Evolutionary conservation across 306 rosid species (phyloP).

Genomic region (Alnus rubra): DNA sequence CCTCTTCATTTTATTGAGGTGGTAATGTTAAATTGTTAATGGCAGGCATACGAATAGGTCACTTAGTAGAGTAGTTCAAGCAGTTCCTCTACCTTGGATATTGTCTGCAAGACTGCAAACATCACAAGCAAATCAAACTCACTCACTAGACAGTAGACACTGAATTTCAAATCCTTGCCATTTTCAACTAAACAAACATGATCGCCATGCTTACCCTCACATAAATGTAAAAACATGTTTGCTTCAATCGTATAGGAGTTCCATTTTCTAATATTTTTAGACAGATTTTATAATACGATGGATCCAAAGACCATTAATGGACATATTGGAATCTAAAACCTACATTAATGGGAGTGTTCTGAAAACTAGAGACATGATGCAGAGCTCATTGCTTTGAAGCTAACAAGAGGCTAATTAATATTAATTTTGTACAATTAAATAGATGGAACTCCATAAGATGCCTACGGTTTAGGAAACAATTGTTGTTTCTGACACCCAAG

Average conservation of each 20-base stretch:
- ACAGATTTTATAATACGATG: no score
- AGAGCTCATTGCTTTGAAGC: constrained; percentile 8
- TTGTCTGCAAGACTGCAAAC: not conserved
- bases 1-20: no score
- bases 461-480: constrained; percentile 13
- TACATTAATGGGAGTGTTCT: constrained; percentile 24
- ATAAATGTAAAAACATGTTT: not conserved
- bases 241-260: not conserved
- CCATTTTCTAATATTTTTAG: no score
- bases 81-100: not conserved
- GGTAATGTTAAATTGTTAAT: no score
- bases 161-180: not conserved
- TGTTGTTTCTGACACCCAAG: not conserved
- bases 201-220: not conserved
- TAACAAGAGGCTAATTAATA: constrained; percentile 2
- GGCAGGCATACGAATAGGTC: no score
- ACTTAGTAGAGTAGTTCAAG: no score
- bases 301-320: constrained; percentile 22
- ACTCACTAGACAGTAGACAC: not conserved
- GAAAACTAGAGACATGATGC: constrained; percentile 22
- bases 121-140: not conserved
- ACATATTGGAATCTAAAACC: constrained; percentile 32
- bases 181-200: not conserved
- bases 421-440: not conserved
- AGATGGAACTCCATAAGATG: not conserved